Evolutionary conservation across 2,329 filamentous ascomycete genomes (phyloP), one percentile per base, ranked within the genome.

Genomic region (Talaromyces sp.): DNA sequence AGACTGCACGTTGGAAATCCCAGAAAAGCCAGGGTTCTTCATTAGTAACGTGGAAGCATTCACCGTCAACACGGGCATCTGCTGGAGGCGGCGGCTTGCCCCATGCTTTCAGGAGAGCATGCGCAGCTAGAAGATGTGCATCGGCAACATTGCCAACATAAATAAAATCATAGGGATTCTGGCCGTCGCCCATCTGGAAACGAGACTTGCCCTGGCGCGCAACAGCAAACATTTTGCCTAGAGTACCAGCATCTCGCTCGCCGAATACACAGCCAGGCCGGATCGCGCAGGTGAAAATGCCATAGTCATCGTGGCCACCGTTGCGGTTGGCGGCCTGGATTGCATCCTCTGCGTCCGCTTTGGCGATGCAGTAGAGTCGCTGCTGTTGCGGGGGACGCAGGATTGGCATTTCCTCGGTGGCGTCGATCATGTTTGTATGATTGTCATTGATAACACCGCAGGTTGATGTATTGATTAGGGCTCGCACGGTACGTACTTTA

Each of bases 41-140:
- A 73, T 97, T 97, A 60, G 91, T 94, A 69, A 97, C 85, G 77
- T 96, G 86, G 79, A 97, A 93, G 57, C 87, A 87, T 74, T 96
- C 88, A 61, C 93, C 94, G 72, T 92, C 90, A 55, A 92, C 86
- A 62, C 82, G 83, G 77, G 91, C 88, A 75, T 89, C 85, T 41
- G 90, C 81, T 21, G 86, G 86, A 0, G 81, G 80, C 21, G 81
- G 80, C 21, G 84, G 86, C 58, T 79, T 75, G 54, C 74, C 72
- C 62, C 81, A 76, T 1, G 85, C 86, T 59, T 81, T 79, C 50
- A 93, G 81, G 50, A 96, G 85, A 59, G 88, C 88, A 63, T 83
- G 82, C 3, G 88, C 86, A 48, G 92, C 91, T 56, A 97, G 87
- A 53, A 95, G 81, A 75, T 97, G 92, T 1, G 88, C 90, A 77